Evolutionary conservation across 345 rosid genomes (phyloP).

Genomic region (Cochlearia excelsa): DNA sequence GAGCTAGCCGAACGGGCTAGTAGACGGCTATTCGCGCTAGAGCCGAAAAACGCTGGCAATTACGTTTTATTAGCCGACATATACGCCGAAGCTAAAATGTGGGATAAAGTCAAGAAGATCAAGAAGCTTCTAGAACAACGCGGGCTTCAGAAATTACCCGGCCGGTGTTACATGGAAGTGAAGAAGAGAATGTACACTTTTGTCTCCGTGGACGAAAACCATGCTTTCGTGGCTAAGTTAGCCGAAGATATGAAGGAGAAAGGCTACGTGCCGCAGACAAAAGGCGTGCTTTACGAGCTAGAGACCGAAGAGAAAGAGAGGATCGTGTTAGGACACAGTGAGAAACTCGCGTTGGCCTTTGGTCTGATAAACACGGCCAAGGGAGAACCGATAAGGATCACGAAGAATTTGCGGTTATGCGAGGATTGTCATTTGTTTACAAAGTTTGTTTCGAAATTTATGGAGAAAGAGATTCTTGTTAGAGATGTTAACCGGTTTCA

Average conservation of each 20-base stretch:
- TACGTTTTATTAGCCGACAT: constrained; percentile 73
- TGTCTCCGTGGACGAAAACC: constrained; percentile 72
- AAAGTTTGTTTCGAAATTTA: constrained; percentile 69
- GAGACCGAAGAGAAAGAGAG: constrained; percentile 68
- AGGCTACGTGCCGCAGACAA: constrained; percentile 75
- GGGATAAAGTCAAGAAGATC: constrained; percentile 69
- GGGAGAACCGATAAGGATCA: constrained; percentile 70
- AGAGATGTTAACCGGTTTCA: constrained; percentile 86
- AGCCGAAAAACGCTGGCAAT: constrained; percentile 74
- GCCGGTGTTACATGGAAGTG: constrained; percentile 77
- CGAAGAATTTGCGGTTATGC: constrained; percentile 80
- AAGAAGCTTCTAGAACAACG: constrained; percentile 58
- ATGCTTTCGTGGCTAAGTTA: constrained; percentile 59
- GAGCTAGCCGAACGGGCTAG: constrained; percentile 80
- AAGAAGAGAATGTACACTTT: constrained; percentile 59
- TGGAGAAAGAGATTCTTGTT: constrained; percentile 71
- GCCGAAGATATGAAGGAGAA: constrained; percentile 77
- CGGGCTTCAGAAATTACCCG: constrained; percentile 66
- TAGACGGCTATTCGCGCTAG: constrained; percentile 62
- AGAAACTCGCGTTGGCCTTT: constrained; percentile 78
- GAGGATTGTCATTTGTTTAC: constrained; percentile 88
- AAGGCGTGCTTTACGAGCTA: constrained; percentile 80
- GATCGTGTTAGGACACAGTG: constrained; percentile 81
- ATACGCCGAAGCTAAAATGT: constrained; percentile 73
- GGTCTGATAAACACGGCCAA: constrained; percentile 66